These are phyloP conservation scores for Pythium phragmiticola DNA, from an alignment of 352 stramenopile species.

Conservation along the genomic window DNA sequence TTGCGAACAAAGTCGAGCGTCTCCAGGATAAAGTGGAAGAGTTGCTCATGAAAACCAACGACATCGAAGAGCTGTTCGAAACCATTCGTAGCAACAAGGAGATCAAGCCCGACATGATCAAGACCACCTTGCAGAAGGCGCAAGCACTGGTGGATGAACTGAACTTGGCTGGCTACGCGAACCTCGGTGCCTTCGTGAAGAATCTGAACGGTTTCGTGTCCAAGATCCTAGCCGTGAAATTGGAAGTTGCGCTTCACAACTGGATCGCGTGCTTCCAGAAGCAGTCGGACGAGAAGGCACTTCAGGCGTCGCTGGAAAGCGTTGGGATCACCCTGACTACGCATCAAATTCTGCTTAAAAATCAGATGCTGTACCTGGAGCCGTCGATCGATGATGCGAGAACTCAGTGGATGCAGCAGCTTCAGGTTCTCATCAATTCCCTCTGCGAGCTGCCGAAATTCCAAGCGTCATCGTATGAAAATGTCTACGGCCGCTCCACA, in stretches of 20 bases:
- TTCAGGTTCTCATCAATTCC: constrained; percentile 94
- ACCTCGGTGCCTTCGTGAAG: constrained; percentile 91
- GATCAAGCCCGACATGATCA: constrained; percentile 47
- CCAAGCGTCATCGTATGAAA: constrained; percentile 85
- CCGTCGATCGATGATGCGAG: constrained; percentile 94
- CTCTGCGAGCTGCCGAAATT: constrained; percentile 93
- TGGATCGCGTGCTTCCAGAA: constrained; percentile 74
- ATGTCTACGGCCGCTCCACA: constrained; percentile 75
- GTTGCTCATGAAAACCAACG: constrained; percentile 90
- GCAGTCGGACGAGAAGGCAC: constrained; percentile 59
- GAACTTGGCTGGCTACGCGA: constrained; percentile 93
- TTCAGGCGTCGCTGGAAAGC: constrained; percentile 45
- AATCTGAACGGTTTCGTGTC: constrained; percentile 90
- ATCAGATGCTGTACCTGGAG: constrained; percentile 96
- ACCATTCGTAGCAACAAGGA: constrained; percentile 58
- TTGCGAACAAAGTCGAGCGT: constrained; percentile 92
- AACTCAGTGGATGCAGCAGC: constrained; percentile 83
- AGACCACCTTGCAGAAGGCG: constrained; percentile 77
- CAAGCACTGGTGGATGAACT: constrained; percentile 94
- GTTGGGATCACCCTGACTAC: constrained; percentile 47
- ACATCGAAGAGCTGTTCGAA: constrained; percentile 92
- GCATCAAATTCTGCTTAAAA: constrained; percentile 95
- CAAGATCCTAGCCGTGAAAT: constrained; percentile 77
- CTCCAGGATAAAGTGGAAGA: constrained; percentile 99
- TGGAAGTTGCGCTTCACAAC: constrained; percentile 55